These are phyloP conservation scores for Pythium aphanidermatum DNA, from an alignment of 352 stramenopile genomes.

Conservation along the genomic window DNA sequence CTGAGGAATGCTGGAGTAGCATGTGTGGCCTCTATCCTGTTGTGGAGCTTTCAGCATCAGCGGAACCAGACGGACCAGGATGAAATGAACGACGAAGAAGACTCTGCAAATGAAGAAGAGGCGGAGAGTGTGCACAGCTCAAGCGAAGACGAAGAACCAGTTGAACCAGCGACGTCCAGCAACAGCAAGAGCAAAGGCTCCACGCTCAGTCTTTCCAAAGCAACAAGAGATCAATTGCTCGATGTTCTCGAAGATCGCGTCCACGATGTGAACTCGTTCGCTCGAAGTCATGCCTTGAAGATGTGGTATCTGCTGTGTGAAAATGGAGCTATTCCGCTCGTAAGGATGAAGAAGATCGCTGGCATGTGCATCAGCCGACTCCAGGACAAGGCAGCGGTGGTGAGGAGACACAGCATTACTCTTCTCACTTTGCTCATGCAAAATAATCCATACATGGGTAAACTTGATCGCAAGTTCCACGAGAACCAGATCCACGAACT, in stretches of 20 bases:
- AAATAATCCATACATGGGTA: constrained; percentile 93
- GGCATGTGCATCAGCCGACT: constrained; percentile 84
- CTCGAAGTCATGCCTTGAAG: constrained; percentile 87
- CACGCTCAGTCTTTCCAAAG: constrained; percentile 50
- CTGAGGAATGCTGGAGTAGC: constrained; percentile 67
- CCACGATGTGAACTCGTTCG: constrained; percentile 93
- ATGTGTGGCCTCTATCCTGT: constrained; percentile 67
- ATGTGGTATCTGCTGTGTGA: constrained; percentile 85
- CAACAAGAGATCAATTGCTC: constrained; percentile 73
- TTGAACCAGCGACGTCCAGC: background rate
- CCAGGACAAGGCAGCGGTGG: constrained; percentile 92
- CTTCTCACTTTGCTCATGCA: constrained; percentile 89
- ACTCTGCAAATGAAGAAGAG: constrained; percentile 2
- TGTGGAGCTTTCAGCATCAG: constrained; percentile 69
- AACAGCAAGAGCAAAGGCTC: too few species aligned
- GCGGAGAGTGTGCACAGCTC: constrained; percentile 7
- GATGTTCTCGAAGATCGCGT: constrained; percentile 86
- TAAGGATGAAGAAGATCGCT: constrained; percentile 72
- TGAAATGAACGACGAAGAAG: constrained; percentile 20
- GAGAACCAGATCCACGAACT: constrained; percentile 50
- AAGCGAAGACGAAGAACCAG: background rate
- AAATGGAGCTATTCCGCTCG: constrained; percentile 80
- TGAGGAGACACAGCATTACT: constrained; percentile 83
- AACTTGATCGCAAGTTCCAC: constrained; percentile 84
- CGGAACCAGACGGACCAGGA: constrained; percentile 18